Evolutionary conservation across 805 yeast species (phyloP), one percentile per base, ranked within the genome.

Genomic region (Yueomyces sp.): DNA sequence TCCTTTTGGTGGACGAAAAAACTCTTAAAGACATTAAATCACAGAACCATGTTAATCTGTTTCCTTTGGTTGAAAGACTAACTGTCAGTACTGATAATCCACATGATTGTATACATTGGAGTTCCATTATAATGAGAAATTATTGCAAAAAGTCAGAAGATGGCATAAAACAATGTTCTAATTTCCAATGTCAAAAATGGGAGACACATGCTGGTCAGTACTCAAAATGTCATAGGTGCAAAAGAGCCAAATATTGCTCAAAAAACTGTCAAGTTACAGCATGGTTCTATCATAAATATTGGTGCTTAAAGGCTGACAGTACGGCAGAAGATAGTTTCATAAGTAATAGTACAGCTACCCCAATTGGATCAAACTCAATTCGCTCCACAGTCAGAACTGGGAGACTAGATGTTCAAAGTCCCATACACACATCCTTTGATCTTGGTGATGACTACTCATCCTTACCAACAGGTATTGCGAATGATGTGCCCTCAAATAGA

Each of bases 111-210:
- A 81, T 83, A 52, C 87, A 88, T 62, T 90, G 98, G 98, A 85
- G 96, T 2, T 92, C 95, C 3, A 95, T 90, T n/a, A 86, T 88
- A 37, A 92, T 92, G 88, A 72, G 97, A 44, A 92, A 92, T 61
- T 87, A 95, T 1, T 90, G 96, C 59, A 74, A 96, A 45, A 79
- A 88, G 55, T 96, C 88, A 56, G 61, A 72, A 38, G 73, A 81
- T 19, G 96, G 96, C 1, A 82, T 90, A 31, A 73, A 97, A 43
- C 97, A 92, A 64, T 90, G 98, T 63, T 96, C 96, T 1, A 81
- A 81, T 59, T 83, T 87, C 52, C 82, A 78, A 29, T 90, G 98
- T 65, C 96, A 96, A 8, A 79, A 74, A 57, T 90, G 97, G 97
- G 98, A 90, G 62, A 76, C 74, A 40, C 78, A 66, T 48, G 95